Evolutionary conservation across 2,329 filamentous ascomycete genomes (phyloP), one percentile per base, ranked within the genome.

Genomic region (Sporothrix pallida): DNA sequence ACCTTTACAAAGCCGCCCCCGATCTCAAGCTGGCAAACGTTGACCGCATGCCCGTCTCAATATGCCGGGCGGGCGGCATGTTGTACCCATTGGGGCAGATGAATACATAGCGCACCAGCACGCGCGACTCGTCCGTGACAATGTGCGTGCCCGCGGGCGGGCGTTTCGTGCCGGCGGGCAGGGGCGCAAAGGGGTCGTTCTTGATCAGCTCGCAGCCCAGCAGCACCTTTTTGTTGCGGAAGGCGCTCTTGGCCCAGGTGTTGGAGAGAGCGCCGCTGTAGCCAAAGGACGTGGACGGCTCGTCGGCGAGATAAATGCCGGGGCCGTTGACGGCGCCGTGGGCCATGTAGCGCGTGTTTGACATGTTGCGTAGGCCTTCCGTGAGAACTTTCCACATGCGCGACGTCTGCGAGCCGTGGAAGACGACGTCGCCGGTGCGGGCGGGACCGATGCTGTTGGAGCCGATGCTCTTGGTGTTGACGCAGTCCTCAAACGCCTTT

Each of bases 81-180:
- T 13, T 23, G 65, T 75, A 78, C 3, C 48, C 69, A n/a, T 37
- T 37, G 7, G 77, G 76, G 42, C 76, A 77, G 37, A 79, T 62
- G 26, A 79, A 77, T 2, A 79, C 74, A 69, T 79, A 79, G n/a
- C 78, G 73, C 42, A 79, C 75, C 9, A 75, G 72, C 23, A 78
- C 74, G 37, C 75, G 67, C 50, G 67, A 72, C 71, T 75, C 75
- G 46, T 76, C 75, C 2, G 71, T 70, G 12, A 77, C 74, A 37
- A 74, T 71, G 58, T 77, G 75, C 20, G 70, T 75, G 5, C 73
- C 72, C 1, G 69, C 15, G 2, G 73, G 73, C 7, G 69, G 69
- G 44, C 20, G 50, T n/a, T 52, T 54, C 31, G 52, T 23, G 17
- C 56, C 50, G 13, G 26, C 13, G 10, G 73, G 68, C 60, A 54